Conservation (phyloP, 225 moss, liverwort and hornwort genomes). For the Bryoerythrophyllum caledonicum region DNA sequence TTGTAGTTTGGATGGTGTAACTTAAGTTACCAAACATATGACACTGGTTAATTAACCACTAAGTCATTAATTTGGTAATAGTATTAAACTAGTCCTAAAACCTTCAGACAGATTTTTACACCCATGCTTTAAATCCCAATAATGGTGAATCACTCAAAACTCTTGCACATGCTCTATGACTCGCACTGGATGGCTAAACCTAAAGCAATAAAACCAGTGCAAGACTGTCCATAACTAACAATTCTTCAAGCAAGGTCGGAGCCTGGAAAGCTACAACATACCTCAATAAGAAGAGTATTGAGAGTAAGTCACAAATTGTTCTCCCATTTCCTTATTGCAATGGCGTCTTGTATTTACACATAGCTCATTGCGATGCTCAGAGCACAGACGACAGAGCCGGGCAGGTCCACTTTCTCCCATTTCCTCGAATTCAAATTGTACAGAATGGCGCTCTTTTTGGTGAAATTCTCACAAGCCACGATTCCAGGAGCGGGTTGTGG, state of each 20-base stretch:
- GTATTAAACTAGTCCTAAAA: too few species aligned
- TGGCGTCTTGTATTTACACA: not conserved
- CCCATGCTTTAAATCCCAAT: too few species aligned
- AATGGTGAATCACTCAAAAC: not conserved
- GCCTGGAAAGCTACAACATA: not conserved
- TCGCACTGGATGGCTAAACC: not conserved
- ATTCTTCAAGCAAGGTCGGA: not conserved
- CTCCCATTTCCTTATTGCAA: not conserved
- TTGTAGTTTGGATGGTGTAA: too few species aligned
- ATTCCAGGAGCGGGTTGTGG: too few species aligned
- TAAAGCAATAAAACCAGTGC: not conserved
- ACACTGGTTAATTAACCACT: too few species aligned
- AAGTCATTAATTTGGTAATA: too few species aligned
- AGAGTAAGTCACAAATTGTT: not conserved
- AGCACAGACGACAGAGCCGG: not conserved
- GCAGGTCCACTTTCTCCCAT: conserved; percentile 14
- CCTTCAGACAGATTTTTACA: not conserved
- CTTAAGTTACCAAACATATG: too few species aligned
- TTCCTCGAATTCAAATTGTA: conserved; percentile 8
- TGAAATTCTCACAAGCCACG: not conserved
- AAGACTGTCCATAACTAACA: not conserved
- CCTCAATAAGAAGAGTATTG: not conserved
- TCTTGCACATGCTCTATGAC: not conserved
- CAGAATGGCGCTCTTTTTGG: not conserved
- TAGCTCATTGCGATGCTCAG: not conserved